These are phyloP conservation scores for Pachysandra terminalis DNA, from an alignment of 164 flowering plant species.

Conservation along the genomic window DNA sequence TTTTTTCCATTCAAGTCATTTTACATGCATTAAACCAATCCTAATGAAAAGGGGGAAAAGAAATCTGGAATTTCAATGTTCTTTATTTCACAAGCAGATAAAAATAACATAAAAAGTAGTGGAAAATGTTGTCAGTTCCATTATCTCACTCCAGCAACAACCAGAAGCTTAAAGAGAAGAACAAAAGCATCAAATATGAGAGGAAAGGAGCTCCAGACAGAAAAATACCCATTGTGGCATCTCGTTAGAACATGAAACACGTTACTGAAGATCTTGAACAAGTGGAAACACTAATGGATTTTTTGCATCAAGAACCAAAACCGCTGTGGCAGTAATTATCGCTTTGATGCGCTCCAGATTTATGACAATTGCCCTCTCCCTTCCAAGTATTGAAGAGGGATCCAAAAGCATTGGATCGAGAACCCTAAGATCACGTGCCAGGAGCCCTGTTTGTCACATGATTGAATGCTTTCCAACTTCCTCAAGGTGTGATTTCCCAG, in stretches of 20 bases:
- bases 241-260: slow-evolving; percentile 19
- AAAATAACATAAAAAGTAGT: no score
- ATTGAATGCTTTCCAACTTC: slow-evolving; percentile 37
- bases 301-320: slow-evolving; percentile 27
- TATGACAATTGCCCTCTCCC: slow-evolving; percentile 39
- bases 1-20: no score
- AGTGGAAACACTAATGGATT: slow-evolving; percentile 36
- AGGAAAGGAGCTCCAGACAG: no score
- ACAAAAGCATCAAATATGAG: no score
- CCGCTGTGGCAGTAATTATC: slow-evolving; percentile 41
- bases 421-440: slow-evolving; percentile 34
- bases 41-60: no score
- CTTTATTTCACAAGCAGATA: no score
- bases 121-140: no score
- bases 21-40: no score
- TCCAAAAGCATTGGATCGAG: slow-evolving; percentile 38
- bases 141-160: no score
- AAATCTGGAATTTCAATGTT: no score
- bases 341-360: slow-evolving; percentile 44
- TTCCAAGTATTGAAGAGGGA: slow-evolving; percentile 35
- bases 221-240: slow-evolving; percentile 12
- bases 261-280: slow-evolving; percentile 30
- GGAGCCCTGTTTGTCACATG: slow-evolving; percentile 35
- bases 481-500: slow-evolving; percentile 29
- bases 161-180: no score